phyloP scores from a whole-genome alignment of 768 basidiomycete species.

The Pisolithus albus region DNA sequence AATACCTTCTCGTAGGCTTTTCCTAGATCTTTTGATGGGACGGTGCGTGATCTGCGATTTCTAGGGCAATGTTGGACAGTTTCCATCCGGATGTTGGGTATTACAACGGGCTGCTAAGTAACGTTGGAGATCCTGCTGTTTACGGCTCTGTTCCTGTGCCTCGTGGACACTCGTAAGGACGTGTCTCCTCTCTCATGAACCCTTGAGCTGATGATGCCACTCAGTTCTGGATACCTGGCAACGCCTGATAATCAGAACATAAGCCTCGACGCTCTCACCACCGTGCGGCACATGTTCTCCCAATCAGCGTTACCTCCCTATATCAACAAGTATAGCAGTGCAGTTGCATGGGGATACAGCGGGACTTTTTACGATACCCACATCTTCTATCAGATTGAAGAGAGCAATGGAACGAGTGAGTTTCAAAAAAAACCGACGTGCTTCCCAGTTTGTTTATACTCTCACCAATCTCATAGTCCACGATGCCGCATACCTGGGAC shows the following conservation, averaged over 20 bases:
- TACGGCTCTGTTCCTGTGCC: conserved; percentile 10
- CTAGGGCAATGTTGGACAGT: conserved; percentile 5
- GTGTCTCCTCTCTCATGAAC: background rate
- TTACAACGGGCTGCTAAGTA: conserved; percentile 9
- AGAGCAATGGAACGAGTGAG: conserved; percentile 8
- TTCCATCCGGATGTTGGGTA: conserved; percentile 12
- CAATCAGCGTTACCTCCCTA: conserved; percentile 1
- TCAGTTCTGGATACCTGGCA: conserved; percentile 4
- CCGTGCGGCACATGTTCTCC: conserved; percentile 11
- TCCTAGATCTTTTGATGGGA: background rate
- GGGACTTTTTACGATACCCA: conserved; percentile 8
- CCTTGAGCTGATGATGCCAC: background rate
- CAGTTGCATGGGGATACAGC: conserved; percentile 9
- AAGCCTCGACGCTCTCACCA: conserved; percentile 3
- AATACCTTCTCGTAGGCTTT: conserved; percentile 9
- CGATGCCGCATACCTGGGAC: conserved; percentile 10
- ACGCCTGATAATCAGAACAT: background rate
- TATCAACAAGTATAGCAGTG: conserved; percentile 4
- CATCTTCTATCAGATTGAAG: conserved; percentile 10
- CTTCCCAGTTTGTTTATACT: too few species aligned
- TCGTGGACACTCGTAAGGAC: conserved; percentile 10
- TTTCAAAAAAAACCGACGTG: background rate
- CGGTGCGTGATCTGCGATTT: background rate
- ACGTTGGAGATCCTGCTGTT: background rate
- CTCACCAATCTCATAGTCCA: conserved; percentile 1